Evolutionary conservation across 2,329 filamentous ascomycete species (phyloP).

Genomic region (Botrytis fragariae): DNA sequence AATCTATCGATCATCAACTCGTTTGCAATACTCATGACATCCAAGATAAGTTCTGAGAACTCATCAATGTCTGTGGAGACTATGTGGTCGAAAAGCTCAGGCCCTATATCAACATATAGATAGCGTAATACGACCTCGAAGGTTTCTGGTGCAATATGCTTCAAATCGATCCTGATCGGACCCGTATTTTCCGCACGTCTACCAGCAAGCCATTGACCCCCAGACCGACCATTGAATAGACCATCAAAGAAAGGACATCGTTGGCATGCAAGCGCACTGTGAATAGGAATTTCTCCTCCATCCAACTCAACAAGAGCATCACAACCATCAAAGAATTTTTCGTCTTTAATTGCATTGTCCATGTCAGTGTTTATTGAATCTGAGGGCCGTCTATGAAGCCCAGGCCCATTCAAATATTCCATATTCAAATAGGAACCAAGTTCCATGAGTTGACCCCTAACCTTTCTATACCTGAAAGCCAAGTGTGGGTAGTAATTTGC

Average conservation of each 20-base stretch:
- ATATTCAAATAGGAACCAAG: conserved; percentile 71
- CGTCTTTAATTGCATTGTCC: conserved; percentile 64
- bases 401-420: conserved; percentile 65
- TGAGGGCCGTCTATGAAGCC: conserved; percentile 67
- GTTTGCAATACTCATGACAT: conserved; percentile 86
- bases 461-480: conserved; percentile 72
- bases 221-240: conserved; percentile 83
- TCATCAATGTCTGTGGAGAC: conserved; percentile 71
- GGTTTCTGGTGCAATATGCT: conserved; percentile 69
- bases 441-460: conserved; percentile 85
- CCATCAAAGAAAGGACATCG: conserved; percentile 91
- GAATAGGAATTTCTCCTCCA: conserved; percentile 67
- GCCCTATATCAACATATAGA: conserved; percentile 79
- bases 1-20: conserved; percentile 93
- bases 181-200: conserved; percentile 55
- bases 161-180: conserved; percentile 71
- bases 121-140: conserved; percentile 79
- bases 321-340: conserved; percentile 71
- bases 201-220: conserved; percentile 77
- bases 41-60: conserved; percentile 84
- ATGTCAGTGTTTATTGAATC: conserved; percentile 68
- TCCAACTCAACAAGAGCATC: conserved; percentile 79
- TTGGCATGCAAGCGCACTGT: conserved; percentile 76
- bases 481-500: conserved; percentile 59
- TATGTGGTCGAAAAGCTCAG: conserved; percentile 77